Percentiles rank a stretch among this genome's conserved stretches.
These are phyloP conservation scores for Plasmopara muralis DNA, from an alignment of 352 stramenopile species.

Conservation along the genomic window DNA sequence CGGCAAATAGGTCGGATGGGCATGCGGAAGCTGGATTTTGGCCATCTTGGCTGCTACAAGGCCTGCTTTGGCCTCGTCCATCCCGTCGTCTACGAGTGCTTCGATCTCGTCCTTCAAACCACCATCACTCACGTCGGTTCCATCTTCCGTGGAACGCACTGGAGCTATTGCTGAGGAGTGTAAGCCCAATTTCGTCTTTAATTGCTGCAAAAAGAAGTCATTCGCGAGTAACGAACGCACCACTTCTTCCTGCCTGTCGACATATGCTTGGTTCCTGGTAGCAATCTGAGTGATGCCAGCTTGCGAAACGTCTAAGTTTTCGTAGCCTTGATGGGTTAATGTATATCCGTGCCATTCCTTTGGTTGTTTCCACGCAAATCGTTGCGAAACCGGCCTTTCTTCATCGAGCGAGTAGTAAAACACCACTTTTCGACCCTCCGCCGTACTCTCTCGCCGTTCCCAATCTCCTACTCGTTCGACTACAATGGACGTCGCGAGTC, in stretches of 20 bases:
- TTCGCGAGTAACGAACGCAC: slow-evolving; percentile 40
- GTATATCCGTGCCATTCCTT: slow-evolving; percentile 8
- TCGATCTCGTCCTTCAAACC: slow-evolving; percentile 37
- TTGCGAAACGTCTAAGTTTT: background rate
- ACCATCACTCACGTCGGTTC: slow-evolving; percentile 15
- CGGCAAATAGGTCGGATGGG: background rate
- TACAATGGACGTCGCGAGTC: slow-evolving; percentile 39
- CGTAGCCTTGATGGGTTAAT: background rate
- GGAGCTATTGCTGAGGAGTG: slow-evolving; percentile 6
- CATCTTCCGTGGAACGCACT: slow-evolving; percentile 7
- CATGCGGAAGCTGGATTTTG: slow-evolving; percentile 38
- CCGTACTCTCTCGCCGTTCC: slow-evolving; percentile 50
- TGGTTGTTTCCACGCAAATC: slow-evolving; percentile 48
- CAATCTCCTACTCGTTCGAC: slow-evolving; percentile 44
- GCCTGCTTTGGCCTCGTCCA: slow-evolving; percentile 37
- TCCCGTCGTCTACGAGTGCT: slow-evolving; percentile 40
- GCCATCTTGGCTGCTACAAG: slow-evolving; percentile 54
- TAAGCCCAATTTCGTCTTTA: slow-evolving; percentile 59
- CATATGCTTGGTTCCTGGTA: slow-evolving; percentile 23
- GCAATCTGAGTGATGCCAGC: slow-evolving; percentile 7
- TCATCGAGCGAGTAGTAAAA: slow-evolving; percentile 69
- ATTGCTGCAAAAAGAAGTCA: slow-evolving; percentile 49
- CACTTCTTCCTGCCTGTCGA: slow-evolving; percentile 26
- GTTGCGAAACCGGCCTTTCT: slow-evolving; percentile 28
- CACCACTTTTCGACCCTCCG: slow-evolving; percentile 40